A percentile compares a stretch with the other conserved stretches of the same genome.
These are phyloP conservation scores for Kwoniella newhampshirensis DNA, from an alignment of 768 basidiomycete species.

Conservation along the genomic window DNA sequence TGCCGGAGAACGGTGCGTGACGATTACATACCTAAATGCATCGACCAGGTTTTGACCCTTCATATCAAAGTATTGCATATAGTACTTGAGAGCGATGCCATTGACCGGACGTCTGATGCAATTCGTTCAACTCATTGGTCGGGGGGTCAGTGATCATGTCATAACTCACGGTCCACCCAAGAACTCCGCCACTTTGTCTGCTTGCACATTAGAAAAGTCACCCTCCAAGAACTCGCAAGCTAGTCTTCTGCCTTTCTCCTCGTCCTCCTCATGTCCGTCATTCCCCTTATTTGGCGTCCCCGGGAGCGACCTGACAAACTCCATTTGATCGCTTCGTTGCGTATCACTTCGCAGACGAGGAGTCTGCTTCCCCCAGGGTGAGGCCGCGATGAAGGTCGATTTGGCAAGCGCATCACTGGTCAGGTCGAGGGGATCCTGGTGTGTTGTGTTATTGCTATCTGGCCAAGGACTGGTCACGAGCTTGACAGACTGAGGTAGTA, in stretches of 20 bases:
- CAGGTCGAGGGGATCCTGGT: not conserved
- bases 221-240: slow-evolving; percentile 80
- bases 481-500: slow-evolving; percentile 13
- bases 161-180: slow-evolving; percentile 83
- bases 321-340: slow-evolving; percentile 6
- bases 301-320: slow-evolving; percentile 13
- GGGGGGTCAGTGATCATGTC: not conserved
- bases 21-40: slow-evolving; percentile 72
- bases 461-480: slow-evolving; percentile 4
- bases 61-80: slow-evolving; percentile 89
- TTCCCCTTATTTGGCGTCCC: slow-evolving; percentile 5
- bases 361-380: slow-evolving; percentile 19
- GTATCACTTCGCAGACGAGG: slow-evolving; percentile 5
- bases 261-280: slow-evolving; percentile 24
- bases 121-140: not conserved
- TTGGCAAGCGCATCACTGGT: not conserved
- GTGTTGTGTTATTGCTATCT: not conserved
- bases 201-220: slow-evolving; percentile 76
- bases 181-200: slow-evolving; percentile 95
- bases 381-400: slow-evolving; percentile 3
- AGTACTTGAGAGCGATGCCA: slow-evolving; percentile 70
- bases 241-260: slow-evolving; percentile 64
- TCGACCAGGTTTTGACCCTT: slow-evolving; percentile 73
- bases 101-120: slow-evolving; percentile 69
- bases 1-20: not conserved